Evolutionary conservation across 495 filamentous ascomycete species (phyloP).

Genomic region (Achaetomiella virescens): DNA sequence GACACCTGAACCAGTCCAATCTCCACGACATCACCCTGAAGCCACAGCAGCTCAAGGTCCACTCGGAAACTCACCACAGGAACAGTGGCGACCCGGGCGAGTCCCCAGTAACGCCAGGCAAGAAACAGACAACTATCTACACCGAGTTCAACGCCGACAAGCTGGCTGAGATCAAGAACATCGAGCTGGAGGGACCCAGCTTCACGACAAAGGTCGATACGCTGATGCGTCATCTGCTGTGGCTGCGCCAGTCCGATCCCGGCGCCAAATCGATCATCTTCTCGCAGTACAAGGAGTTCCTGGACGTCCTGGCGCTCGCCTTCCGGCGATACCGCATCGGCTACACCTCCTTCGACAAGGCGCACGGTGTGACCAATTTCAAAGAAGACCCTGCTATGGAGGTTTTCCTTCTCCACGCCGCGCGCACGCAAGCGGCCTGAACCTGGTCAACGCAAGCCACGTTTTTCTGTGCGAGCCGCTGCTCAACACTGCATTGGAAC

Average conservation of each 20-base stretch:
- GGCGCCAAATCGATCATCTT: constrained; percentile 88
- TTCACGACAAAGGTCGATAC: constrained; percentile 89
- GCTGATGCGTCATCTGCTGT: constrained; percentile 72
- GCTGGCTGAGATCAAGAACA: constrained; percentile 73
- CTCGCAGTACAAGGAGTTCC: constrained; percentile 72
- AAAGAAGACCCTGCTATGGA: constrained; percentile 67
- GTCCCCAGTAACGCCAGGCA: constrained; percentile 6
- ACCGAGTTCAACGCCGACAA: constrained; percentile 62
- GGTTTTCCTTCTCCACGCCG: constrained; percentile 87
- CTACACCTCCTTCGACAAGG: constrained; percentile 56
- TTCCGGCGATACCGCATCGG: constrained; percentile 65
- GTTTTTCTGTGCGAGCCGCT: constrained; percentile 93
- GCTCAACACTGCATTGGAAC: constrained; percentile 84
- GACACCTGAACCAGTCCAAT: constrained; percentile 50
- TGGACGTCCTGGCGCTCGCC: constrained; percentile 64
- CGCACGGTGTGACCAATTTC: constrained; percentile 64
- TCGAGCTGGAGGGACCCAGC: constrained; percentile 63
- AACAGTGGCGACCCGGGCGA: background rate
- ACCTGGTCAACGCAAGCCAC: constrained; percentile 85
- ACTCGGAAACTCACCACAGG: constrained; percentile 48
- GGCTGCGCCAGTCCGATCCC: constrained; percentile 76
- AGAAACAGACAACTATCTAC: constrained; percentile 53
- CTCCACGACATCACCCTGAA: constrained; percentile 82
- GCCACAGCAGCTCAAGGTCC: constrained; percentile 60
- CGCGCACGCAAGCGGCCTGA: constrained; percentile 80